Base-by-base conservation (phyloP, 1,284 basidiomycete genomes). In the Heimioporus punctisporus region DNA sequence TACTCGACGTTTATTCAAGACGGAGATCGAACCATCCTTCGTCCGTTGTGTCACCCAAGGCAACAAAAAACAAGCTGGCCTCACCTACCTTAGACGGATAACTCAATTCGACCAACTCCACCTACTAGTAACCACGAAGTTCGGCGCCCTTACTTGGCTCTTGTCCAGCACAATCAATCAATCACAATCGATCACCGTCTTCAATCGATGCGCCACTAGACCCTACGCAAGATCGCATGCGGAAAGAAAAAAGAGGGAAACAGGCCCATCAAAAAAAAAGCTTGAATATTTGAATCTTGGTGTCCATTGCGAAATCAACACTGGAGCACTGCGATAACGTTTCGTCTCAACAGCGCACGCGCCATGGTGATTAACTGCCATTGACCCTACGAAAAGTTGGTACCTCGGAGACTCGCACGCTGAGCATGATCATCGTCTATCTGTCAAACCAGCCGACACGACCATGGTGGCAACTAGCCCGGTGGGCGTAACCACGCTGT, bases 301-400 rank as follows among this genome's bases (percentile, higher is more conserved):
- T 74, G 44, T 84, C 81, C 34, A 85, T 86, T 24, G 76, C 81
- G 58, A 86, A 86, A 61, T 82, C 80, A 51, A 83, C 84, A 53
- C 82, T 81, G 56, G 55, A 91, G 78, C 48, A 91, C 81, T 51
- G 90, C 82, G 57, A 91, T 77, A 34, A 81, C 75, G 54, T 83
- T 85, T 10, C 81, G 77, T 19, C 86, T 74, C 10, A 92, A 71
- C 19, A 91, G 71, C 0, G 86, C 86, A 15, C 86, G 78, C 3
- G 85, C 83, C 74, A 86, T 77, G 2, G 86, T 85, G 15, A 92
- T 77, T 21, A 92, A 73, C 66, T 92, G 89, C 7, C 86, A 68
- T 63, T 92, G 88, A 11, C 90, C 90, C 47, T 86, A 83, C 3
- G 84, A 87, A 62, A 90, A 87, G 70, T 90, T 90, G 54, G 78